A percentile compares a stretch with the other conserved stretches of the same genome.
phyloP scores from a whole-genome alignment of 139 green algal species.

The Micromonas pusilla region DNA sequence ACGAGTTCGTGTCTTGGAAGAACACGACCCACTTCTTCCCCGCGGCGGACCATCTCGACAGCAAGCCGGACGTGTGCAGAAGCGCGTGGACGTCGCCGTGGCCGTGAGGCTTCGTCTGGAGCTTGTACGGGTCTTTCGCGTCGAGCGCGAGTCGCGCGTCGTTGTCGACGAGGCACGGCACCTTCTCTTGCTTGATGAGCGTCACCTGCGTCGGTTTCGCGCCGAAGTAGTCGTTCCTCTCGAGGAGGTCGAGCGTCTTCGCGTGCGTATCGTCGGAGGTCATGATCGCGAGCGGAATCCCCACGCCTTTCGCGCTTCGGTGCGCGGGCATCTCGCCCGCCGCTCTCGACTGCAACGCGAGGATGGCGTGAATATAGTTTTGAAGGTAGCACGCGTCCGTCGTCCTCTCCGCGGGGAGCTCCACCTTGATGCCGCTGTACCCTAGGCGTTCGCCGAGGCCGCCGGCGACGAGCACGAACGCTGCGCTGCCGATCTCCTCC shows the following conservation, averaged over 20 bases:
- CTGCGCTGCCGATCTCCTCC: slow-evolving; percentile 39
- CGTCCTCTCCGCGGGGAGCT: slow-evolving; percentile 72
- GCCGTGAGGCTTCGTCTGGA: slow-evolving; percentile 90
- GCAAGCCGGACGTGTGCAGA: slow-evolving; percentile 65
- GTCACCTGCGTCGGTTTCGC: slow-evolving; percentile 45
- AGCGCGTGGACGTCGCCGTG: slow-evolving; percentile 96
- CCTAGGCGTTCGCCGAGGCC: slow-evolving; percentile 92
- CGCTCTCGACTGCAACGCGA: slow-evolving; percentile 66
- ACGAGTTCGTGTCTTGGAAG: slow-evolving; percentile 97
- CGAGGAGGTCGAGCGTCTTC: slow-evolving; percentile 69
- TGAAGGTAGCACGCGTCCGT: slow-evolving; percentile 76
- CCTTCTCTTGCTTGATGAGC: slow-evolving; percentile 97
- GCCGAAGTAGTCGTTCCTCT: slow-evolving; percentile 81
- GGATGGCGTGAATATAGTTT: slow-evolving; percentile 82
- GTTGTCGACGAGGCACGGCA: slow-evolving; percentile 88
- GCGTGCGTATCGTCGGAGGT: slow-evolving; percentile 93
- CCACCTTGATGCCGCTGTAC: slow-evolving; percentile 83
- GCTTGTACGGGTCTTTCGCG: slow-evolving; percentile 53
- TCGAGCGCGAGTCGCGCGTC: slow-evolving; percentile 77
- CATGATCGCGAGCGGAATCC: slow-evolving; percentile 94
- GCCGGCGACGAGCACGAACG: slow-evolving; percentile 96
- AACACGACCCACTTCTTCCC: slow-evolving; percentile 92
- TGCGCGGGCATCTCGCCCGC: background rate
- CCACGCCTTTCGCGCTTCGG: background rate
- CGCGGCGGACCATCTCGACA: slow-evolving; percentile 31